phyloP scores from a whole-genome alignment of 345 rosid genomes.

The Carallia brachiata region DNA sequence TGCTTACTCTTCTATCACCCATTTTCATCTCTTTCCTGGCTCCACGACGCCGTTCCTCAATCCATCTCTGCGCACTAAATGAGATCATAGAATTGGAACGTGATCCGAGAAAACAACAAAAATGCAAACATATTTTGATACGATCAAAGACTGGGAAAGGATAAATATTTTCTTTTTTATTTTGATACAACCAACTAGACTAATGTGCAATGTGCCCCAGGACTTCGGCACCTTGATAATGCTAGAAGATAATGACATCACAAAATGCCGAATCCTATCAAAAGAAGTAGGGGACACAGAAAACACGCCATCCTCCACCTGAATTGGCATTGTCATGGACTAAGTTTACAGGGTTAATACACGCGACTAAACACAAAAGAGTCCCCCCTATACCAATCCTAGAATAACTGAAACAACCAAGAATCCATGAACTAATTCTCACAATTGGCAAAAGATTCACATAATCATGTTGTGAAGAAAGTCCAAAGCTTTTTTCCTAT shows the following conservation, averaged over 20 bases:
- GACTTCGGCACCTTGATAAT: slow-evolving; percentile 17
- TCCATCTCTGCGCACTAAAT: too few relatives aligned
- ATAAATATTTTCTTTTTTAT: slow-evolving; percentile 14
- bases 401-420: slow-evolving; percentile 24
- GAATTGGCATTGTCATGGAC: slow-evolving; percentile 18
- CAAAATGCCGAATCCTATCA: slow-evolving; percentile 27
- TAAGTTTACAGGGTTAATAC: slow-evolving; percentile 32
- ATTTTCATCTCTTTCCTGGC: too few relatives aligned
- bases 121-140: slow-evolving; percentile 27
- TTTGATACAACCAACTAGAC: slow-evolving; percentile 33
- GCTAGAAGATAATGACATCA: neutral
- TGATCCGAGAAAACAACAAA: slow-evolving; percentile 9
- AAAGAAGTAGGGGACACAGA: neutral
- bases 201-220: slow-evolving; percentile 17
- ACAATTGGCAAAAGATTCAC: slow-evolving; percentile 1
- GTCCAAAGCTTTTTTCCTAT: slow-evolving; percentile 93
- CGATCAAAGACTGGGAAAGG: slow-evolving; percentile 18
- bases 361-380: slow-evolving; percentile 34
- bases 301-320: slow-evolving; percentile 19
- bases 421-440: slow-evolving; percentile 11
- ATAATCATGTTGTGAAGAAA: slow-evolving; percentile 66
- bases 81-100: neutral
- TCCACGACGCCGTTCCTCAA: too few relatives aligned
- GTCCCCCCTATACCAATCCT: slow-evolving; percentile 36
- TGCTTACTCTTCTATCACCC: too few relatives aligned